Evolutionary conservation across 257 asterid genomes (phyloP), one percentile per base, ranked within the genome.

Genomic region (Plantago elongata): DNA sequence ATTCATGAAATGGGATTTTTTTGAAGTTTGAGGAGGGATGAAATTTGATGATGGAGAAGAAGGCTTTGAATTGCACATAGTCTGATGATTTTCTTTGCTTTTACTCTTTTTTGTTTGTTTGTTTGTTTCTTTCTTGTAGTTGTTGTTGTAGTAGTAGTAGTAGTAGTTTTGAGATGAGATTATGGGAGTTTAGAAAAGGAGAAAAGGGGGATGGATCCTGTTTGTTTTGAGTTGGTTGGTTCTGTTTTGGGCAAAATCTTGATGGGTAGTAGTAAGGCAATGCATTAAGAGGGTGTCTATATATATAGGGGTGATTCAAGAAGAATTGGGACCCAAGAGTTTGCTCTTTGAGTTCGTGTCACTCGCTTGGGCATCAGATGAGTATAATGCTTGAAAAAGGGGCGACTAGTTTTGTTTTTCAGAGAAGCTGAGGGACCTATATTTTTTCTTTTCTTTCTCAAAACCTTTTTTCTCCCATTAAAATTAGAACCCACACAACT

Each of bases 1-100:
- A 80, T 73, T 77, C 52, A 72, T 52, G 75, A 80, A 75, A 54
- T 77, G 89, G 69, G 51, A 73, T 73, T 79, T 80, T 37, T 74
- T 60, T 7, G 13, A 73, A 68, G 81, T 48, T 22, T 22, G 27
- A 22, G 27, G 40, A 34, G 82, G 62, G 66, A 77, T 61, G 56
- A 73, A 83, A 72, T 22, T 22, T 1, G 93, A 64, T 74, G 87
- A 74, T 68, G 97, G 81, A 5, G 90, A 77, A 72, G 94, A 72
- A 50, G 94, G 89, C 68, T 83, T 87, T 47, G 84, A 72, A 76
- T 82, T 85, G 79, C 95, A 90, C 96, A 85, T 88, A 68, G 15
- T 55, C 2, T 38, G 5, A n/a, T 38, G n/a, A 8, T 13, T 15
- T 49, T 52, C 40, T 30, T 30, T 54, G 18, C 16, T 45, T 9